A percentile compares a stretch with the other conserved stretches of the same genome.
These are phyloP conservation scores for Sanguinoderma infundibulare DNA, from an alignment of 1,284 basidiomycete genomes.

Conservation along the genomic window DNA sequence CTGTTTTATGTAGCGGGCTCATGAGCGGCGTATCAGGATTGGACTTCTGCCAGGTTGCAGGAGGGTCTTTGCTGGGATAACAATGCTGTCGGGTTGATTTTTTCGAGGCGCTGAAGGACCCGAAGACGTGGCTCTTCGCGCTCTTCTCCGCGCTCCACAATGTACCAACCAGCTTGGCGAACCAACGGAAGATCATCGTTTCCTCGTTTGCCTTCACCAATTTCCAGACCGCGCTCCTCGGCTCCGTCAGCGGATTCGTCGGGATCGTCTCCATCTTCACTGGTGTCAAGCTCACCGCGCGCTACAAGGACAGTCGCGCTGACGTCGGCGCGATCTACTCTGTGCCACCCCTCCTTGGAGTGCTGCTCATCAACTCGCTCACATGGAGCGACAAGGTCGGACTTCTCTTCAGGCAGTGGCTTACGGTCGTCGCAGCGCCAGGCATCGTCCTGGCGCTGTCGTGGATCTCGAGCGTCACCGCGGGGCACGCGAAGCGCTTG, in stretches of 20 bases:
- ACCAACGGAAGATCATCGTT: slow-evolving; percentile 72
- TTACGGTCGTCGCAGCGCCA: slow-evolving; percentile 71
- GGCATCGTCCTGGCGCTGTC: slow-evolving; percentile 72
- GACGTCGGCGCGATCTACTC: slow-evolving; percentile 65
- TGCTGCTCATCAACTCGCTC: slow-evolving; percentile 64
- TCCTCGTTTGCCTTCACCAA: slow-evolving; percentile 69
- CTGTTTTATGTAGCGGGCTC: too few relatives aligned
- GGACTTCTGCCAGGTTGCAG: too few relatives aligned
- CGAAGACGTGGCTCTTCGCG: slow-evolving; percentile 75
- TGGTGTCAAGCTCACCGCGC: slow-evolving; percentile 60
- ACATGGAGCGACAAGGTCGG: slow-evolving; percentile 69
- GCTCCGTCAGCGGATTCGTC: slow-evolving; percentile 68
- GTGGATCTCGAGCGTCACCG: slow-evolving; percentile 71
- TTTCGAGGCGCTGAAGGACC: slow-evolving; percentile 68
- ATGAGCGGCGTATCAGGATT: too few relatives aligned
- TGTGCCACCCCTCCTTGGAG: slow-evolving; percentile 65
- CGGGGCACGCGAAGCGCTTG: slow-evolving; percentile 74
- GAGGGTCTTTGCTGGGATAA: too few relatives aligned
- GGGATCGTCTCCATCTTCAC: slow-evolving; percentile 72
- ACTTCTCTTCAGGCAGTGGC: slow-evolving; percentile 62
- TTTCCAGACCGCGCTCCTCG: slow-evolving; percentile 71
- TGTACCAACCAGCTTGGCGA: slow-evolving; percentile 73
- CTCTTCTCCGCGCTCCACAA: slow-evolving; percentile 66
- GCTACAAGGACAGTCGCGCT: slow-evolving; percentile 60
- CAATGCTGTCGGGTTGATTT: too few relatives aligned